phyloP scores from a whole-genome alignment of 2,329 filamentous ascomycete genomes.

The Fusarium subtropicale region DNA sequence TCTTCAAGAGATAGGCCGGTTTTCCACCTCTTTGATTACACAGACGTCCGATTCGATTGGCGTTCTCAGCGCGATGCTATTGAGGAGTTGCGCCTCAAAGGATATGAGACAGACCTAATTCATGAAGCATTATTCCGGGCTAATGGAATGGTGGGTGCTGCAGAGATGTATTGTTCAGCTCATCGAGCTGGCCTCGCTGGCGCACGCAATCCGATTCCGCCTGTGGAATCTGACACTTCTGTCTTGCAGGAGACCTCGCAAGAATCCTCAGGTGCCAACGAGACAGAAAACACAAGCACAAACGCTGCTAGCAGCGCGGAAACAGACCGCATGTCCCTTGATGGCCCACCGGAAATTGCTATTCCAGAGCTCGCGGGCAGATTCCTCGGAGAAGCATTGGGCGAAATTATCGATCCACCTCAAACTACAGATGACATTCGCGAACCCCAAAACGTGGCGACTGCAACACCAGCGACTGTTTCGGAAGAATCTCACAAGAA shows the following conservation, averaged over 20 bases:
- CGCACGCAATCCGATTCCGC: conserved; percentile 74
- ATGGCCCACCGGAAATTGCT: conserved; percentile 48
- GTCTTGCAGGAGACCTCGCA: conserved; percentile 46
- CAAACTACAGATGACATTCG: conserved; percentile 37
- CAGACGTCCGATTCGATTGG: conserved; percentile 62
- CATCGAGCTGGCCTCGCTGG: conserved; percentile 69
- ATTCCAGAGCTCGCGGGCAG: conserved; percentile 43
- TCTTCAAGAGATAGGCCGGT: conserved; percentile 67
- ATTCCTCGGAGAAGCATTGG: conserved; percentile 46
- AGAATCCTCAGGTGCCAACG: conserved; percentile 27
- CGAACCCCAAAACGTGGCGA: conserved; percentile 38
- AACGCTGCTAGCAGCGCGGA: conserved; percentile 46
- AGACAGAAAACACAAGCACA: conserved; percentile 41
- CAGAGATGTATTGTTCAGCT: conserved; percentile 80
- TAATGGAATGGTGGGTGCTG: conserved; percentile 70
- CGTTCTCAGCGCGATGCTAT: conserved; percentile 46
- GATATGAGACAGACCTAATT: conserved; percentile 69
- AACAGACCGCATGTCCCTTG: conserved; percentile 55
- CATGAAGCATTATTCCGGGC: conserved; percentile 86
- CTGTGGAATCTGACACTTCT: conserved; percentile 63
- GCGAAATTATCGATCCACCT: conserved; percentile 46
- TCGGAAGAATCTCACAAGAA: conserved; percentile 33
- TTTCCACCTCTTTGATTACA: conserved; percentile 59
- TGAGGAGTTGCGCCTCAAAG: conserved; percentile 50
- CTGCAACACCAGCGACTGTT: conserved; percentile 30